Evolutionary conservation across 768 basidiomycete genomes (phyloP), one percentile per base, ranked within the genome.

Genomic region (Mycena kentingensis): DNA sequence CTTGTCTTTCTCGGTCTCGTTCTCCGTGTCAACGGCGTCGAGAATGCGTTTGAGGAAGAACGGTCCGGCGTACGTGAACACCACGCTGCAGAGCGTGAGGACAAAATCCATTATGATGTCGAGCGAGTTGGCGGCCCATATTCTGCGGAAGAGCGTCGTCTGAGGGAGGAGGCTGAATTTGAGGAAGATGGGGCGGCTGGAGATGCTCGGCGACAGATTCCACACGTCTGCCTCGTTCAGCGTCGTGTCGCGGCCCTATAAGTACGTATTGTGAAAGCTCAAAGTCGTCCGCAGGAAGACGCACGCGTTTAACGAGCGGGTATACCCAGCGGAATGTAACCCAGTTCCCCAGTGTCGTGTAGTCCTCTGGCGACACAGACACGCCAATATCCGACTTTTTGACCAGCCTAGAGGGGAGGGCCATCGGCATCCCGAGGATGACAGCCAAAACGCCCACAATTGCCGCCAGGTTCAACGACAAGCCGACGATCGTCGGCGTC

Each of bases 61-160:
- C 6, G 93, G 93, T 0, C 81, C 79, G 0, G 83, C 76, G 67
- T 94, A 96, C 58, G 87, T 87, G 70, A 92, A 87, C 0, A 79
- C 21, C 26, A 93, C 83, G 54, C 84, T 84, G 51, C 85, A 64
- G 52, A 85, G 71, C 0, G 93, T 90, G 29, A 93, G 70, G 2
- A 60, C 19, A 53, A 85, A 84, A 64, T 94, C 92, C 41, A 91
- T 56, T 25, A 75, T 61, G 22, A 81, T 55, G 58, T 81, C 80
- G 6, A 76, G 61, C 0, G 76, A 76, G 49, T 80, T 80, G 7
- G 78, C 74, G 3, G 65, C 66, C 67, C 70, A 76, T 6, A 82
- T 55, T 35, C 72, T 70, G 28, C 72, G 68, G 3, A 80, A 57
- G 6, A 81, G 67, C 0, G 79, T 76, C 5, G 70, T 63, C 19